Evolutionary conservation across 2,329 filamentous ascomycete species (phyloP), one percentile per base, ranked within the genome.

Genomic region (Tympanopsis confertula): DNA sequence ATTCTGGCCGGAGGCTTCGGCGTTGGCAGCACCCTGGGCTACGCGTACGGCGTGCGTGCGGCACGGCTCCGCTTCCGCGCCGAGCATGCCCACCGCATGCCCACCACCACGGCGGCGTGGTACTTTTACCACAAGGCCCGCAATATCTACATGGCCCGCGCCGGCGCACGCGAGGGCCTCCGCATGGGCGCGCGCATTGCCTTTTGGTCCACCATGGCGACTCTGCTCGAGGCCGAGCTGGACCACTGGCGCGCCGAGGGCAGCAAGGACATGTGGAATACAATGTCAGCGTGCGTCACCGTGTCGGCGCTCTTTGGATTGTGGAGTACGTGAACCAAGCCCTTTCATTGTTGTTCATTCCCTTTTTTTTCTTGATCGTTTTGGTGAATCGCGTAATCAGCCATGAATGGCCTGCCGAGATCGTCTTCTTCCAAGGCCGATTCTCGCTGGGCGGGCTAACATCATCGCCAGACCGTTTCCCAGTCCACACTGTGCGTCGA

Each of bases 61-160:
- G 75, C 85, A 1, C 80, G 83, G 37, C 69, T 94, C 41, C 82
- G 83, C 28, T 98, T 95, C 64, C 82, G 89, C 39, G 91, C 91
- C 42, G 91, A 98, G 61, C 94, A 98, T 54, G 87, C 91, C 1
- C 91, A 98, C 66, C 84, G 89, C 46, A 77, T 95, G 44, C 91
- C 91, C 15, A 78, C 75, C 3, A 80, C 80, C 1, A 79, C 85
- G 19, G 76, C 79, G 2, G 89, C 87, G 14, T 98, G 91, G 91
- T 98, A 89, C 55, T 74, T 96, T n/a, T 98, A 98, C 59, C 89
- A 96, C 66, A 95, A 95, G 62, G 86, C 78, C 55, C 96, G 96
- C 61, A 96, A 94, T 60, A 96, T 98, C 63, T 78, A 86, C 50
- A 73, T 82, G 37, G 79, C 85, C 50, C 71, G 82, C 17, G 84